These are phyloP conservation scores for Medicago lupulina DNA, from an alignment of 306 rosid genomes.

Conservation along the genomic window DNA sequence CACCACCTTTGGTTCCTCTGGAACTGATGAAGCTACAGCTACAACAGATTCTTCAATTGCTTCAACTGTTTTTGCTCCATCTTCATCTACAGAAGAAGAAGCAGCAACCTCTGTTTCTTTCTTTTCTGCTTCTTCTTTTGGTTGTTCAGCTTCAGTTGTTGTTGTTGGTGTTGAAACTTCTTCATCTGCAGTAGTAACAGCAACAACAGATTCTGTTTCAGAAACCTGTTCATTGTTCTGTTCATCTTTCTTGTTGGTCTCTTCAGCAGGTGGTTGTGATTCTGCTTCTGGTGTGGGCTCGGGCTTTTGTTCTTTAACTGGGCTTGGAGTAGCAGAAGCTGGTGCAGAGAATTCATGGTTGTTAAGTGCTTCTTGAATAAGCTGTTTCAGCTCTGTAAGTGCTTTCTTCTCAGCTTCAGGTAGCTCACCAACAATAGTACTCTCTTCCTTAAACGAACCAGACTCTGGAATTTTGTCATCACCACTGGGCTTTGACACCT, in stretches of 20 bases:
- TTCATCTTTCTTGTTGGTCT: constrained; percentile 18
- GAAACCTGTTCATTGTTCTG: no score
- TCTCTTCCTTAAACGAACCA: constrained; percentile 66
- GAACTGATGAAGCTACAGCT: constrained; percentile 34
- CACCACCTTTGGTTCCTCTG: constrained; percentile 17
- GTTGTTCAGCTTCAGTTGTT: background rate
- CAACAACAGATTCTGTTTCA: constrained; percentile 14
- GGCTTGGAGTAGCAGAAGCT: background rate
- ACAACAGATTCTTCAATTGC: constrained; percentile 72
- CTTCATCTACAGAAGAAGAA: constrained; percentile 48
- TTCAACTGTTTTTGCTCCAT: constrained; percentile 70
- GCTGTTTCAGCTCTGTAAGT: constrained; percentile 59
- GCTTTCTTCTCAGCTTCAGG: constrained; percentile 63
- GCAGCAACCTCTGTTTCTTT: constrained; percentile 35
- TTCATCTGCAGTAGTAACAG: background rate
- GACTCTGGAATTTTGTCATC: constrained; percentile 44
- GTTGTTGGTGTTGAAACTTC: background rate
- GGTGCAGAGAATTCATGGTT: constrained; percentile 54
- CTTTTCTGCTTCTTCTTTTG: constrained; percentile 16
- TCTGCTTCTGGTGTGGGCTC: background rate
- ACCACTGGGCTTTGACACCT: constrained; percentile 20
- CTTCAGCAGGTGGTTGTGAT: background rate
- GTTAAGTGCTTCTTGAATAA: constrained; percentile 61
- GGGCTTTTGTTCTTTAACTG: constrained; percentile 39
- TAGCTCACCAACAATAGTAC: constrained; percentile 60